Evolutionary conservation across 2,329 filamentous ascomycete genomes (phyloP).

Genomic region (Aureobasidium sp.): DNA sequence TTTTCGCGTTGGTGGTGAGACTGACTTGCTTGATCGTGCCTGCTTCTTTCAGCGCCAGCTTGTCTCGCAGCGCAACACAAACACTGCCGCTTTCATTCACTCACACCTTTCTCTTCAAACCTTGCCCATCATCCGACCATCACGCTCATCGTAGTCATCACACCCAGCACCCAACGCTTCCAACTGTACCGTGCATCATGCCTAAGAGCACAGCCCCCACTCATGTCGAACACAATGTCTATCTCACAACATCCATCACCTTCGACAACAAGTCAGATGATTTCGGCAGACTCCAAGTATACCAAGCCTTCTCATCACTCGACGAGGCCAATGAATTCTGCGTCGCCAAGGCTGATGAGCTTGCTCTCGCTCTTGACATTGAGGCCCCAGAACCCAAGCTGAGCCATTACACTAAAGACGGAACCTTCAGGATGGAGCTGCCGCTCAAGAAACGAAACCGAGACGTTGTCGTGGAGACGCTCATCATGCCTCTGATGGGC

Average conservation of each 20-base stretch:
- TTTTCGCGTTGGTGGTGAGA: background rate
- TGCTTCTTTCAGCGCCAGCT: background rate
- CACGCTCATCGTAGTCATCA: background rate
- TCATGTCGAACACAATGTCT: constrained; percentile 8
- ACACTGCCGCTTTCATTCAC: background rate
- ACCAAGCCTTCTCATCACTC: constrained; percentile 4
- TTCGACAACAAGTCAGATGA: background rate
- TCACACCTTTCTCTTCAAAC: background rate
- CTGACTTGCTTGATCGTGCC: background rate
- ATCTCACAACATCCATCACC: background rate
- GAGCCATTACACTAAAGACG: background rate
- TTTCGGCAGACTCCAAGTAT: background rate
- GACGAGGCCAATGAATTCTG: constrained; percentile 12
- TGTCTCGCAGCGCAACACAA: background rate
- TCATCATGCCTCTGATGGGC: constrained; percentile 2
- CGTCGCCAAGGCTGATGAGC: background rate
- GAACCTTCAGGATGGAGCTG: background rate
- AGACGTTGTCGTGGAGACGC: background rate
- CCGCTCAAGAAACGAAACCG: background rate
- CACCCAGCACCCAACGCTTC: background rate
- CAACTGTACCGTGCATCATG: background rate
- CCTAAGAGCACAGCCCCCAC: background rate
- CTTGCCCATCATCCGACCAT: background rate
- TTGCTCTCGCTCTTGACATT: background rate
- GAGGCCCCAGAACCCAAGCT: background rate